phyloP scores from a whole-genome alignment of 1,284 basidiomycete species.

The Mrakiaceae sp. region DNA sequence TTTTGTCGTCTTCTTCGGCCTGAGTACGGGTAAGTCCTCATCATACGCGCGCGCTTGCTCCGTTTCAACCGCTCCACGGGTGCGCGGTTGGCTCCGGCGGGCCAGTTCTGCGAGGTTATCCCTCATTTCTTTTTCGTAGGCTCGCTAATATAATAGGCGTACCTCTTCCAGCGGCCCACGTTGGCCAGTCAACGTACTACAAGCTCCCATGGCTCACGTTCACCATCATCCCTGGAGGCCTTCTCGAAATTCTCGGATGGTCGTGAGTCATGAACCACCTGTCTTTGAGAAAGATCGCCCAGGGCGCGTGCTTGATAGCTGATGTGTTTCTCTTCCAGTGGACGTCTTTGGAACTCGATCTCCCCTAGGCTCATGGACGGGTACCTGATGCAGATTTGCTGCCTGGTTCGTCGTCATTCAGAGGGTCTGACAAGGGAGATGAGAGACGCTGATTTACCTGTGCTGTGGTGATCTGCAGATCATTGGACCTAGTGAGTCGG shows the following conservation, averaged over 20 bases:
- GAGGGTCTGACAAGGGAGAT: background rate
- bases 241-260: conserved; percentile 11
- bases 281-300: too few relatives aligned
- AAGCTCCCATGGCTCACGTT: background rate
- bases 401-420: conserved; percentile 16
- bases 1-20: conserved; percentile 31
- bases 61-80: background rate
- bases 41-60: too few relatives aligned
- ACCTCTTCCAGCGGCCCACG: background rate
- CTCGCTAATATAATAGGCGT: too few relatives aligned
- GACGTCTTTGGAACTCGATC: conserved; percentile 4
- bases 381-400: conserved; percentile 19
- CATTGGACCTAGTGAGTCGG: too few relatives aligned
- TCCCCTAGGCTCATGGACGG: background rate
- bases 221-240: conserved; percentile 9
- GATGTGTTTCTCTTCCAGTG: background rate
- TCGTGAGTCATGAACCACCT: background rate
- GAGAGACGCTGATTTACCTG: background rate
- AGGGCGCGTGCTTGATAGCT: too few relatives aligned
- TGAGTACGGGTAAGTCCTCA: conserved; percentile 51
- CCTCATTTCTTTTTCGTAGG: background rate
- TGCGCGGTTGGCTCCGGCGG: background rate
- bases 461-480: too few relatives aligned
- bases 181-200: background rate
- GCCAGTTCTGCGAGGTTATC: background rate